Conservation (phyloP, 2,329 filamentous ascomycete genomes). For the Ascocoryne sarcoides region DNA sequence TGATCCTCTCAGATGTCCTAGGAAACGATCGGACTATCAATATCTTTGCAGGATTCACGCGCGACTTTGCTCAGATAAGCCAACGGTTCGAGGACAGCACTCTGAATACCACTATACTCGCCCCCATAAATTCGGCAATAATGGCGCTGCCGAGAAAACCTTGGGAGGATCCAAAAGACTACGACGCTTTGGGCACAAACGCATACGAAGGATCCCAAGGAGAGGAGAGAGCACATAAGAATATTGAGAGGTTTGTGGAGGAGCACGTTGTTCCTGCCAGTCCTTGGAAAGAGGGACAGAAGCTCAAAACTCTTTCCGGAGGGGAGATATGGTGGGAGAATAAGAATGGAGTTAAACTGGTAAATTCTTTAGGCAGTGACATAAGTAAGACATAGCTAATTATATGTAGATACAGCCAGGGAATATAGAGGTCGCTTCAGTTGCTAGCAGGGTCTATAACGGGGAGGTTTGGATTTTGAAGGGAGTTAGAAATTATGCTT, state of each 20-base stretch:
- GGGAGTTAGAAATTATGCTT: conserved; percentile 24
- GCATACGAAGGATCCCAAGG: conserved; percentile 72
- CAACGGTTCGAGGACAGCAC: conserved; percentile 57
- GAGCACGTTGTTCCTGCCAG: conserved; percentile 68
- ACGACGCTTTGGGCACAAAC: conserved; percentile 53
- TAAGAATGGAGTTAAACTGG: conserved; percentile 56
- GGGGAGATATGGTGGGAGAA: conserved; percentile 75
- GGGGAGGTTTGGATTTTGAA: conserved; percentile 64
- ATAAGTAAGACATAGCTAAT: background rate
- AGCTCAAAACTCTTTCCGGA: conserved; percentile 58
- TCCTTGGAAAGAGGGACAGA: conserved; percentile 64
- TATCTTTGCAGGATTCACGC: conserved; percentile 73
- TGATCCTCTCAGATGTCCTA: conserved; percentile 78
- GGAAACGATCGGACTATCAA: conserved; percentile 70
- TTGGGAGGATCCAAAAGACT: conserved; percentile 72
- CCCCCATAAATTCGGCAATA: conserved; percentile 77
- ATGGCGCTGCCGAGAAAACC: conserved; percentile 74
- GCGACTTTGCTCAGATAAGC: conserved; percentile 63
- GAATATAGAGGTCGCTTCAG: conserved; percentile 64
- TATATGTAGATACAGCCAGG: conserved; percentile 62
- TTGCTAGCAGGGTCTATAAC: conserved; percentile 61
- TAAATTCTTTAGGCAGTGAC: conserved; percentile 34
- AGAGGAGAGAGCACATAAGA: conserved; percentile 65
- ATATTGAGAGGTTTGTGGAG: conserved; percentile 74
- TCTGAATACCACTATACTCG: conserved; percentile 74